phyloP scores from a whole-genome alignment of 2,329 filamentous ascomycete species.

The Xylaria sp. region DNA sequence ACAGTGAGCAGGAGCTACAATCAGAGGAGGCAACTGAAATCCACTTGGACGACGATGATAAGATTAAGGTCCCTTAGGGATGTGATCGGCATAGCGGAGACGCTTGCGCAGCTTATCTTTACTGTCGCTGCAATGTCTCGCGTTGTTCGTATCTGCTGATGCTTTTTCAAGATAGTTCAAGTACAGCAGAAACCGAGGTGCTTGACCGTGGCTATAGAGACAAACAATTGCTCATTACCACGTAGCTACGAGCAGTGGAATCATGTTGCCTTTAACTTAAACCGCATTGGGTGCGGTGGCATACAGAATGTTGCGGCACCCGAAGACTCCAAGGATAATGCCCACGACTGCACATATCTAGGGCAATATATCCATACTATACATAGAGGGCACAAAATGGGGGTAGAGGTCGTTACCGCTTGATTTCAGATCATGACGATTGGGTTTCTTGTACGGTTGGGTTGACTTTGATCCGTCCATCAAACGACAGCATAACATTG shows the following conservation, averaged over 20 bases:
- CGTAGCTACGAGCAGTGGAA: background rate
- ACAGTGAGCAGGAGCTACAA: constrained; percentile 43
- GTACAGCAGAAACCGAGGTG: background rate
- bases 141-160: background rate
- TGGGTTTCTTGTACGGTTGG: background rate
- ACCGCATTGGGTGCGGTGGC: background rate
- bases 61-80: constrained; percentile 35
- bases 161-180: background rate
- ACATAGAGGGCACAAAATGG: constrained; percentile 6
- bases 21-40: constrained; percentile 58
- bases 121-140: background rate
- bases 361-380: constrained; percentile 10
- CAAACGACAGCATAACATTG: constrained; percentile 5
- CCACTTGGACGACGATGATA: constrained; percentile 52
- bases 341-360: constrained; percentile 4
- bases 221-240: background rate
- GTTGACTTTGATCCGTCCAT: background rate
- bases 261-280: background rate
- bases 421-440: background rate
- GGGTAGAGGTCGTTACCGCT: background rate
- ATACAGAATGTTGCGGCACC: background rate
- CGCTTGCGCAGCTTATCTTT: background rate
- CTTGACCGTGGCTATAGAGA: background rate
- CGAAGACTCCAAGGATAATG: background rate
- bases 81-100: background rate